Percentiles rank a stretch among this genome's conserved stretches.
These are phyloP conservation scores for Arthrobotrys iridis DNA, from an alignment of 2,329 filamentous ascomycete species.

Conservation along the genomic window DNA sequence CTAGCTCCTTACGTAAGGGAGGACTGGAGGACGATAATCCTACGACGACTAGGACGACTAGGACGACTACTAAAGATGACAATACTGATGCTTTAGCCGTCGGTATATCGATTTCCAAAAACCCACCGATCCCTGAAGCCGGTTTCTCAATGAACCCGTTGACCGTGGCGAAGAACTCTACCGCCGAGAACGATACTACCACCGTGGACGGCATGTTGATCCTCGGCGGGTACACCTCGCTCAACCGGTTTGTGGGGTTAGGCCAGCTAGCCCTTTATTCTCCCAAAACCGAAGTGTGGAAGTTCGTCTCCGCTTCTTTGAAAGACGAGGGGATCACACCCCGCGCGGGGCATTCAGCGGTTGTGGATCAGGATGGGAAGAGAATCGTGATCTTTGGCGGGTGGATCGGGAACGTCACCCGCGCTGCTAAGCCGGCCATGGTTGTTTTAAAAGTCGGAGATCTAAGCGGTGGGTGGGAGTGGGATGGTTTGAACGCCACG, in stretches of 20 bases:
- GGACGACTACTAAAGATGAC: not conserved
- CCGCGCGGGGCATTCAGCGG: constrained; percentile 86
- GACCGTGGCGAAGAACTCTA: constrained; percentile 4
- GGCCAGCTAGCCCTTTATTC: constrained; percentile 55
- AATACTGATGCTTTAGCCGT: not conserved
- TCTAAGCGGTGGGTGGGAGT: constrained; percentile 78
- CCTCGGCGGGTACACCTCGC: constrained; percentile 55
- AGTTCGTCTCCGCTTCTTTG: constrained; percentile 52
- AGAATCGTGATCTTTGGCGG: constrained; percentile 84
- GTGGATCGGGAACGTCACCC: constrained; percentile 85
- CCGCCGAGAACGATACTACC: not conserved
- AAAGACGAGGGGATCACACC: constrained; percentile 70
- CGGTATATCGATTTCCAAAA: constrained; percentile 30
- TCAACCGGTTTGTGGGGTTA: constrained; percentile 55
- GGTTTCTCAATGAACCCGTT: constrained; percentile 55
- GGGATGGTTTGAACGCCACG: constrained; percentile 70
- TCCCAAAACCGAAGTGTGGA: constrained; percentile 51
- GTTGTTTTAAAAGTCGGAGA: constrained; percentile 78
- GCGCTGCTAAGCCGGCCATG: constrained; percentile 82
- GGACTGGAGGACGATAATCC: not conserved
- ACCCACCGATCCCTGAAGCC: constrained; percentile 56
- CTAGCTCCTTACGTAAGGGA: not conserved
- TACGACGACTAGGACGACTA: not conserved
- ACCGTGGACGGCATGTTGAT: constrained; percentile 45
- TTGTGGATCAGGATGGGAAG: constrained; percentile 80